Percentiles rank a stretch among this genome's conserved stretches.
Evolutionary conservation across 2,329 filamentous ascomycete genomes (phyloP).

Genomic region (Fusarium pseudocircinatum): DNA sequence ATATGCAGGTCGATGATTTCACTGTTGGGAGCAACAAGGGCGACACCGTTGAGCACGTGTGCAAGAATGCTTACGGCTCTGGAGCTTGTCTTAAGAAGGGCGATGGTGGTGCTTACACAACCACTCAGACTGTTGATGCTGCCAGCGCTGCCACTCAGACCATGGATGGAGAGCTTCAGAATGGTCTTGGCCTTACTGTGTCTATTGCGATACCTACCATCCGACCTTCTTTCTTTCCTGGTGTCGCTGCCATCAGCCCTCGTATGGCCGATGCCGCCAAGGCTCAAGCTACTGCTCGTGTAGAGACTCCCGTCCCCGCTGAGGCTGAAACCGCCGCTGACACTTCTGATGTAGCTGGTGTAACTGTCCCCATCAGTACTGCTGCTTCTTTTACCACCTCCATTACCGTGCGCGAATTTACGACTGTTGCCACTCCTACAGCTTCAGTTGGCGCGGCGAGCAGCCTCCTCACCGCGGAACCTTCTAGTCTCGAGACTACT

Average conservation of each 20-base stretch:
- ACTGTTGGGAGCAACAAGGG: constrained; percentile 26
- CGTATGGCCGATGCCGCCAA: constrained; percentile 12
- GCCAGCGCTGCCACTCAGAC: constrained; percentile 11
- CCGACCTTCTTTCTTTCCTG: constrained; percentile 20
- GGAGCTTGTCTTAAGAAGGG: constrained; percentile 28
- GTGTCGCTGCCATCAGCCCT: constrained; percentile 23
- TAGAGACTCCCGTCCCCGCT: not conserved
- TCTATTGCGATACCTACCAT: constrained; percentile 33
- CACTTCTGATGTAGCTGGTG: not conserved
- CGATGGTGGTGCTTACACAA: constrained; percentile 10
- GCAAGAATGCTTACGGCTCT: constrained; percentile 33
- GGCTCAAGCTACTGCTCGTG: not conserved
- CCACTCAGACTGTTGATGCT: constrained; percentile 25
- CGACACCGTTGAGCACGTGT: constrained; percentile 23
- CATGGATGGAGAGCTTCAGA: constrained; percentile 27
- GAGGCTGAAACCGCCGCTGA: not conserved
- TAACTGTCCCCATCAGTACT: not conserved
- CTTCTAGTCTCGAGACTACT: not conserved
- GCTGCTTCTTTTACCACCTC: no score
- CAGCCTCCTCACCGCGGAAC: not conserved
- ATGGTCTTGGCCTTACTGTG: constrained; percentile 22
- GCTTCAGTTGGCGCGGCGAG: not conserved
- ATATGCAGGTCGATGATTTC: constrained; percentile 33
- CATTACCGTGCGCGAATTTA: not conserved
- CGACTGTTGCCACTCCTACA: no score